Evolutionary conservation across 108 stramenopile genomes (phyloP).

Genomic region (Cyclotella baltica): DNA sequence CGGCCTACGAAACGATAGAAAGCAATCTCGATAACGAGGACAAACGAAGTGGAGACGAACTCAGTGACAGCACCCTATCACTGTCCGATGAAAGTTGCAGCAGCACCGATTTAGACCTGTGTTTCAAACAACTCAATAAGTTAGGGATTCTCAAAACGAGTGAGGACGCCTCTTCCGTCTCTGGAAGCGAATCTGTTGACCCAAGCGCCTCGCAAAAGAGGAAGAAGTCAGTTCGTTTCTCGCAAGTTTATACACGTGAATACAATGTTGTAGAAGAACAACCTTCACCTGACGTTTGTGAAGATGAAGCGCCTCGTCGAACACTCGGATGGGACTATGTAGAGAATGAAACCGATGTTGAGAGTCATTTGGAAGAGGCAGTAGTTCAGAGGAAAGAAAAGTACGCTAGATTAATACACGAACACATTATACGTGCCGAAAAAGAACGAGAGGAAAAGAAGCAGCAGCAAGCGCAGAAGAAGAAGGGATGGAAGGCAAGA

Average conservation of each 20-base stretch:
- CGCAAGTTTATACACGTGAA: slow-evolving; percentile 12
- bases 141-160: too few relatives aligned
- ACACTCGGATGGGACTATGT: slow-evolving; percentile 24
- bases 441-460: slow-evolving; percentile 6
- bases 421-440: slow-evolving; percentile 10
- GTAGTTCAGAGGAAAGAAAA: slow-evolving; percentile 5
- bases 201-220: neutral
- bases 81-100: neutral
- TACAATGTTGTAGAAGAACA: slow-evolving; percentile 24
- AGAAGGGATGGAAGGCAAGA: slow-evolving; percentile 25
- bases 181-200: neutral
- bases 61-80: slow-evolving; percentile 1
- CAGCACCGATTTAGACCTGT: neutral
- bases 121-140: too few relatives aligned
- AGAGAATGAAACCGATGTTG: slow-evolving; percentile 17
- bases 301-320: slow-evolving; percentile 16
- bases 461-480: slow-evolving; percentile 1
- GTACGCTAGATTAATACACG: slow-evolving; percentile 2
- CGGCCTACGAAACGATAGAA: neutral
- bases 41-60: neutral
- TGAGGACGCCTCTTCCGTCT: too few relatives aligned
- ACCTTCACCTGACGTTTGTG: neutral
- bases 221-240: slow-evolving; percentile 21
- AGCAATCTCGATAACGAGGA: neutral
- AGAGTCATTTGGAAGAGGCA: neutral